phyloP scores from a whole-genome alignment of 2,329 filamentous ascomycete species.

The Cytospora piceae region DNA sequence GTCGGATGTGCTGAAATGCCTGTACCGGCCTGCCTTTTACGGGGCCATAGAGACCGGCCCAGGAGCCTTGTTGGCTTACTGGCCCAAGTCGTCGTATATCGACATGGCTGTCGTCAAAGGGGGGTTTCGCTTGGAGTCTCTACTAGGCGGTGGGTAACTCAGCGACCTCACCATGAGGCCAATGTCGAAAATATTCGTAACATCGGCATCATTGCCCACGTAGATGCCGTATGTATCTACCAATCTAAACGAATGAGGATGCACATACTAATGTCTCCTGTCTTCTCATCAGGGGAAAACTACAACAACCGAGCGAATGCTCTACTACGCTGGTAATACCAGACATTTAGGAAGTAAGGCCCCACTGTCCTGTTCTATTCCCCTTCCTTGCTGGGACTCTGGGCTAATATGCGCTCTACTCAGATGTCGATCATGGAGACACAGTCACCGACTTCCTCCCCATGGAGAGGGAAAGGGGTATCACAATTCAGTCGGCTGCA shows the following conservation, averaged over 20 bases:
- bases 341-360: constrained; percentile 73
- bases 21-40: constrained; percentile 26
- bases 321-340: constrained; percentile 92
- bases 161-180: constrained; percentile 39
- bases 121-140: constrained; percentile 7
- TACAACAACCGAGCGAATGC: constrained; percentile 98
- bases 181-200: constrained; percentile 74
- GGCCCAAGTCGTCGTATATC: constrained; percentile 15
- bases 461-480: constrained; percentile 86
- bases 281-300: constrained; percentile 73
- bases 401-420: constrained; percentile 9
- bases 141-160: constrained; percentile 19
- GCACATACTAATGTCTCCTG: not conserved
- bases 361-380: not conserved
- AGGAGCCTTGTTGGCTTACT: constrained; percentile 20
- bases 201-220: constrained; percentile 98
- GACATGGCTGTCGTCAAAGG: constrained; percentile 12
- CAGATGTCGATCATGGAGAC: constrained; percentile 92
- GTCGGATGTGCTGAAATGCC: constrained; percentile 27
- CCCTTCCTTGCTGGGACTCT: not conserved
- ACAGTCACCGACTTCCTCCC: constrained; percentile 97
- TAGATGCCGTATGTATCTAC: constrained; percentile 71
- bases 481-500: constrained; percentile 96
- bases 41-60: constrained; percentile 17
- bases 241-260: constrained; percentile 71